Evolutionary conservation across 306 rosid genomes (phyloP), one percentile per base, ranked within the genome.

Genomic region (Sphenostylis stenocarpa): DNA sequence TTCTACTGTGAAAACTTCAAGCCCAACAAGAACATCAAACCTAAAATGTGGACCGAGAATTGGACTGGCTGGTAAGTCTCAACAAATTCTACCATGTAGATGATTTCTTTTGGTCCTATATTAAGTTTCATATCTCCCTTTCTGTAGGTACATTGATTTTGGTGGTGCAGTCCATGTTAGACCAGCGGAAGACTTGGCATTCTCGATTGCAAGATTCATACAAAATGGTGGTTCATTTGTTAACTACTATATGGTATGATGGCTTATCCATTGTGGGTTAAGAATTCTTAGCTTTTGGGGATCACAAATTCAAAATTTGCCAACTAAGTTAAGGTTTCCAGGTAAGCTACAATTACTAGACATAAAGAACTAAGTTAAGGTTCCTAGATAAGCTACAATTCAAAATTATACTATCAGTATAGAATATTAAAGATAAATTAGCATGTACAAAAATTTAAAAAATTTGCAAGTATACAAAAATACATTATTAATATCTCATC

Each of bases 11-110:
- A 91, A 72, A 85, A 90, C 70, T 94, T 86, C 82, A 73, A 82
- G 39, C 97, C 98, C 73, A 94, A 94, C 84, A 87, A 86, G 72
- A 89, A 85, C 34, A 79, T 87, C 92, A 91, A 91, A 70, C 98
- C 98, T 36, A 87, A 81, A 68, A 70, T 85, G 61, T 93, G 96
- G 96, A 96, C 99, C 26, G 99, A 96, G 85, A 88, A 84, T 62
- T 96, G 99, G 99, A 86, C 97, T 70, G 99, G 99, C 65, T 96
- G 99, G 99, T 96, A 71, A 82, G 87, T 86, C 81, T 39, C 26
- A 65, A 67, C 70, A 57, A 72, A 62, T 62, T 75, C 71, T 20
- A 62, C 75, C 48, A 44, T 39, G 10, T 47, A 41, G 38, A 6
- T 36, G 19, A 51, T 28, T 38, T 20, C 19, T 14, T 69, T 36